A percentile compares a stretch with the other conserved stretches of the same genome.
Evolutionary conservation across 192 early-diverging fungal genomes (phyloP).

Genomic region (Coemansia sp.): DNA sequence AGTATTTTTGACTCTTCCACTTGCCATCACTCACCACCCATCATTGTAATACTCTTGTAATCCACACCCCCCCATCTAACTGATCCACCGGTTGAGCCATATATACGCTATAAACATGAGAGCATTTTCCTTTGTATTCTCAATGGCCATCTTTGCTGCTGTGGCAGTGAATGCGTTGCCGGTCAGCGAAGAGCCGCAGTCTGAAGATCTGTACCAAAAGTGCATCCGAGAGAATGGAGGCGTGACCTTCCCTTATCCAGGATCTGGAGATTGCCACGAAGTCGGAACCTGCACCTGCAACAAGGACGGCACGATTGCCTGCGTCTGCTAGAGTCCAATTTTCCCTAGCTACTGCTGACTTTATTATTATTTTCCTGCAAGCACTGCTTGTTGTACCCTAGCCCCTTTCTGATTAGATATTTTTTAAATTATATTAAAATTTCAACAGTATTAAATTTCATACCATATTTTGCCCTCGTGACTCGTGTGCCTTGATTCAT

Average conservation of each 20-base stretch:
- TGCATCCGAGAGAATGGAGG: constrained; percentile 45
- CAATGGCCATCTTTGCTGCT: constrained; percentile 9
- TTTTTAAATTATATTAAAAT: too few species aligned
- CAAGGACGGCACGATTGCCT: constrained; percentile 31
- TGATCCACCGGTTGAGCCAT: not conserved
- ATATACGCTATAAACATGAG: constrained; percentile 14
- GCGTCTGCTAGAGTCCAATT: constrained; percentile 29
- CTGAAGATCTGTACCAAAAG: constrained; percentile 24
- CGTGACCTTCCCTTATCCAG: constrained; percentile 37
- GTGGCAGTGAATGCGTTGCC: constrained; percentile 18
- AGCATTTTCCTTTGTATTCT: constrained; percentile 1
- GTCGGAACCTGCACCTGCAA: constrained; percentile 40
- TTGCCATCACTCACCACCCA: too few species aligned
- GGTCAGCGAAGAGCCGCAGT: not conserved
- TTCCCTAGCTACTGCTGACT: too few species aligned
- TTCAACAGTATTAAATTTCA: too few species aligned
- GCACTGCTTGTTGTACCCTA: too few species aligned
- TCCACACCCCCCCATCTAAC: not conserved
- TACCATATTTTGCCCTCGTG: too few species aligned
- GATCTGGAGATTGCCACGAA: constrained; percentile 40
- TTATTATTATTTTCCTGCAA: too few species aligned
- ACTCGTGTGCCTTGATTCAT: too few species aligned
- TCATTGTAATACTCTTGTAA: not conserved
- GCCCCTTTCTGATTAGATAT: too few species aligned
- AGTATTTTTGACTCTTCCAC: too few species aligned